A percentile compares a stretch with the other conserved stretches of the same genome.
These are phyloP conservation scores for Miscanthus lutarioriparius DNA, from an alignment of 176 grass and related monocot species.

Conservation along the genomic window DNA sequence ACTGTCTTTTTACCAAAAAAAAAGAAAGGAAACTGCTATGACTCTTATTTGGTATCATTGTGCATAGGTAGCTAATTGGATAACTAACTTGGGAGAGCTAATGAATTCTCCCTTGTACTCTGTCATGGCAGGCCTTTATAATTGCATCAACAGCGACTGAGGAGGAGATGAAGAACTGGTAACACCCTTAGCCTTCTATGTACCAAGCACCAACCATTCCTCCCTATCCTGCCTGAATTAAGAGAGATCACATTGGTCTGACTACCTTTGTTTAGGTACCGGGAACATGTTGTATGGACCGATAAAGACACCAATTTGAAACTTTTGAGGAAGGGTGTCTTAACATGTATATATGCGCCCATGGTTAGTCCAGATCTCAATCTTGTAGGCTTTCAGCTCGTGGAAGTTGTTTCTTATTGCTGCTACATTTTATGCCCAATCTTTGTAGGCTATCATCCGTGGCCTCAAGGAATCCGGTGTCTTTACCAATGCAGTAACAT, in stretches of 20 bases:
- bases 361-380: no score
- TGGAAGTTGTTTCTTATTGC: no score
- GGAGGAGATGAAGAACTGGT: slow-evolving; percentile 92
- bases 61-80: neutral
- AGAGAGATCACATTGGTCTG: neutral
- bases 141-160: slow-evolving; percentile 32
- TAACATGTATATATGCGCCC: no score
- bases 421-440: no score
- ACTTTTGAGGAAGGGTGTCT: slow-evolving; percentile 91
- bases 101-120: neutral
- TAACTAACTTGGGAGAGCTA: neutral
- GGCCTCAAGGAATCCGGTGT: no score
- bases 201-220: neutral
- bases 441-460: no score
- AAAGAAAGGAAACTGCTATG: no score
- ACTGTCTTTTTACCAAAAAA: neutral
- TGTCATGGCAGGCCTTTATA: slow-evolving; percentile 48
- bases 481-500: no score
- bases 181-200: slow-evolving; percentile 22
- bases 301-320: slow-evolving; percentile 90
- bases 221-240: neutral
- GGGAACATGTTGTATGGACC: slow-evolving; percentile 88
- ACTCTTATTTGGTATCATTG: no score
- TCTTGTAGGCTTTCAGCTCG: no score
- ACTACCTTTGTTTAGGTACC: slow-evolving; percentile 58